Evolutionary conservation across 768 basidiomycete species (phyloP), one percentile per base, ranked within the genome.

Genomic region (Pulveroboletus sp.): DNA sequence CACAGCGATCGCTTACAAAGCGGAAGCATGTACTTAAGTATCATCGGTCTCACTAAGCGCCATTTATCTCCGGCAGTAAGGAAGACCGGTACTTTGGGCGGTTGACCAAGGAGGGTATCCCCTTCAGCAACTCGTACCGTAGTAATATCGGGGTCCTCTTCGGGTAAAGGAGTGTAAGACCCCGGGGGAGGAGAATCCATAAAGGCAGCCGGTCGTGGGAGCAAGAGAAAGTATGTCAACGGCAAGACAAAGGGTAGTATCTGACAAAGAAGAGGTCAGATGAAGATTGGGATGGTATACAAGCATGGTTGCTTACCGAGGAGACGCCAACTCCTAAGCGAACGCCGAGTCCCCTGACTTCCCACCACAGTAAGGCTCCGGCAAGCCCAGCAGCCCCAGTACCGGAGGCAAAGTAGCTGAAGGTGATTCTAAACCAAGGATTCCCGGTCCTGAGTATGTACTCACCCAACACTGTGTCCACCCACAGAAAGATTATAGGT

Each of bases 281-380:
- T 21, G 43, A 27, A 50, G 44, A 45, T 28, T 40, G 8, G 9
- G 39, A 60, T 38, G 45, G 15, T 33, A 18, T 4, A 44, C 37
- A 7, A 15, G 36, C n/a, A 17, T 17, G 12, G 27, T 5, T 17
- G 64, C 86, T 33, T 62, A 91, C 91, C 12, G 89, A 79, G 9
- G 89, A 92, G 18, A 95, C 60, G 2, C 90, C 89, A 21, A 98
- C 82, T 1, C 93, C 96, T 10, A 73, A 60, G 39, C 82, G 78
- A 6, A 99, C 91, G 18, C 96, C 95, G 0, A 95, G 69, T 2
- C 81, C 80, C 17, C 96, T 76, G 5, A 98, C 71, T 55, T 92
- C 76, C 95, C 95, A 98, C 96, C 96, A 98, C 11, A 96, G 62
- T 35, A 88, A 86, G 0, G 95, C 93, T 7, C 95, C 95, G 1